Evolutionary conservation across 495 filamentous ascomycete species (phyloP).

Genomic region (Penicillium ochrochloron): DNA sequence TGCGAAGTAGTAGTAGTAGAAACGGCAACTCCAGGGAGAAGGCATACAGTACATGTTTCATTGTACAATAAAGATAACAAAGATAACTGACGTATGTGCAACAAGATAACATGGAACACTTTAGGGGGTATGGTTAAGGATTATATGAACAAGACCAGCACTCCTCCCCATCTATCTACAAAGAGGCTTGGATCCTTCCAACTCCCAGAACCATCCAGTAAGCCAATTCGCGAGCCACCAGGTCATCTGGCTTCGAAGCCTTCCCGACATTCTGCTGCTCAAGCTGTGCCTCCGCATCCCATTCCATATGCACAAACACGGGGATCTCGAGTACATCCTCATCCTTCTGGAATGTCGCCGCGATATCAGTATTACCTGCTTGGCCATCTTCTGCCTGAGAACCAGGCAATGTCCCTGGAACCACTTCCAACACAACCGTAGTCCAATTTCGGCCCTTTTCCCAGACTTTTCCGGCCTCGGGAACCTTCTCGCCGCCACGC

Average conservation of each 20-base stretch:
- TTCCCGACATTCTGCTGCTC: slow-evolving; percentile 62
- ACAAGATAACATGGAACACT: slow-evolving; percentile 15
- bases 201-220: slow-evolving; percentile 95
- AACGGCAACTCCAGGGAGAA: not conserved
- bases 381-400: slow-evolving; percentile 29
- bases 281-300: slow-evolving; percentile 77
- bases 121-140: slow-evolving; percentile 26
- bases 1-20: not conserved
- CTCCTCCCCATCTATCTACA: slow-evolving; percentile 18
- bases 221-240: slow-evolving; percentile 75
- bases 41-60: not conserved
- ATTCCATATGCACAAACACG: slow-evolving; percentile 89
- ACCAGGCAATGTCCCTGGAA: slow-evolving; percentile 63
- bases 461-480: slow-evolving; percentile 94
- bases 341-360: slow-evolving; percentile 61
- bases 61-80: slow-evolving; percentile 6
- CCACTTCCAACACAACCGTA: slow-evolving; percentile 85
- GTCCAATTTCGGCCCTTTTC: slow-evolving; percentile 95
- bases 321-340: slow-evolving; percentile 95
- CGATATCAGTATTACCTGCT: slow-evolving; percentile 23
- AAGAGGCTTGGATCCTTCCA: slow-evolving; percentile 63
- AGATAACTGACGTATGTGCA: slow-evolving; percentile 14
- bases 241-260: slow-evolving; percentile 51
- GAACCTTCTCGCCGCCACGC: slow-evolving; percentile 58
- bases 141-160: slow-evolving; percentile 14